A percentile compares a stretch with the other conserved stretches of the same genome.
Conservation (phyloP, 2,329 filamentous ascomycete species). For the Calonectria crousiana region DNA sequence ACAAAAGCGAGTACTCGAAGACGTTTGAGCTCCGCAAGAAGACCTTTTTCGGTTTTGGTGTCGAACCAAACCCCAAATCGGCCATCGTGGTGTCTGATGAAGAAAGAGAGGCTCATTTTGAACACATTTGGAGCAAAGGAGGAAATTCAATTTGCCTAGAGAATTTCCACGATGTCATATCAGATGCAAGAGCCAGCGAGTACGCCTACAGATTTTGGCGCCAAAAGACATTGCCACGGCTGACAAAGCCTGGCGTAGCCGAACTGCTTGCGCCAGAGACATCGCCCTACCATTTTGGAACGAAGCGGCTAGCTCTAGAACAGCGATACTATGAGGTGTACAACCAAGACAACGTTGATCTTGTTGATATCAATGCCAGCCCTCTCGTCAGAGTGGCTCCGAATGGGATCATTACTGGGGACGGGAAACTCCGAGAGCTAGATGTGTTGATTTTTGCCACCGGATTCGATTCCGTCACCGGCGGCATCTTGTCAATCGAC, state of each 20-base stretch:
- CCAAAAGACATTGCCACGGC: background rate
- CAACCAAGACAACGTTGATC: slow-evolving; percentile 25
- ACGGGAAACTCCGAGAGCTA: slow-evolving; percentile 6
- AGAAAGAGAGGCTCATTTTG: background rate
- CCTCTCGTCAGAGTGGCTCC: background rate
- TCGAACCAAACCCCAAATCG: background rate
- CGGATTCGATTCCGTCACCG: slow-evolving; percentile 32
- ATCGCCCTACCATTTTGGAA: slow-evolving; percentile 21
- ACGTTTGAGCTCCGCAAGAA: slow-evolving; percentile 13
- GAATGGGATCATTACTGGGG: background rate
- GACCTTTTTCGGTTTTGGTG: background rate
- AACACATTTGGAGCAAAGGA: background rate
- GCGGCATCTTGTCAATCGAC: slow-evolving; percentile 15
- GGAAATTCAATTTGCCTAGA: background rate
- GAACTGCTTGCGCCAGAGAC: slow-evolving; percentile 9
- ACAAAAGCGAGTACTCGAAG: slow-evolving; percentile 2
- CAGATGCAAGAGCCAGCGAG: background rate
- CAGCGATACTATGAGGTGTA: slow-evolving; percentile 29
- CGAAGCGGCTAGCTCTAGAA: slow-evolving; percentile 24
- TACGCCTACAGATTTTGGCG: slow-evolving; percentile 14
- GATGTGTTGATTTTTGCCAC: slow-evolving; percentile 29
- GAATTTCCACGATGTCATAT: background rate
- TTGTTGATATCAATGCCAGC: slow-evolving; percentile 22
- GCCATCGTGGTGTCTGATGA: background rate
- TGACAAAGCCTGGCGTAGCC: background rate